phyloP scores from a whole-genome alignment of 1,284 basidiomycete genomes.

The Rhodotorula sp. region DNA sequence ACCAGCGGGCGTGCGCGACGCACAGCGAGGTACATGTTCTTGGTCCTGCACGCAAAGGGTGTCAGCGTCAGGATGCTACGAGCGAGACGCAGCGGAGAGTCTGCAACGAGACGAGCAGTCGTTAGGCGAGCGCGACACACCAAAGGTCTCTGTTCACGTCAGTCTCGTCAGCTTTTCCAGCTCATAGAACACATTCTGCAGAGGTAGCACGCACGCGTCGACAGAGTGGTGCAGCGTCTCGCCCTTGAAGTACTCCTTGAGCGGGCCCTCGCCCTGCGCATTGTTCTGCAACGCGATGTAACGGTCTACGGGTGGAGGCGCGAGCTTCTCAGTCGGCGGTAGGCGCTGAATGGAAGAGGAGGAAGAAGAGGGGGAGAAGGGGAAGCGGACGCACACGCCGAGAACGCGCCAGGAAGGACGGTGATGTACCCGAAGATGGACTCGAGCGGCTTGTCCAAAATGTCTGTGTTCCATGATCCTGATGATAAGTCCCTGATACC shows the following conservation, averaged over 20 bases:
- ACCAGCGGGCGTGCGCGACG: conserved; percentile 17
- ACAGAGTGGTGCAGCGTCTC: conserved; percentile 68
- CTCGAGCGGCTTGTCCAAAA: conserved; percentile 92
- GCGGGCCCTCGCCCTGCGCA: conserved; percentile 77
- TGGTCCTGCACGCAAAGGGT: conserved; percentile 57
- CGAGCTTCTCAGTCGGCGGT: no score
- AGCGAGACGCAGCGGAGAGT: background rate
- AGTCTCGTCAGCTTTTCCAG: conserved; percentile 8
- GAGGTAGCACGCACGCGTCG: conserved; percentile 29
- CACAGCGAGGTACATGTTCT: conserved; percentile 91
- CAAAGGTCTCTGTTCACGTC: conserved; percentile 25
- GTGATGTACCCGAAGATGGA: conserved; percentile 81
- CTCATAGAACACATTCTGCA: no score
- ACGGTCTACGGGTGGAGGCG: conserved; percentile 65
- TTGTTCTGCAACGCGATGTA: conserved; percentile 85
- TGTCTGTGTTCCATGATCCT: conserved; percentile 53
- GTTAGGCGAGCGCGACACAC: background rate
- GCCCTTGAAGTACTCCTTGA: conserved; percentile 96
- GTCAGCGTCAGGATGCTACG: no score
- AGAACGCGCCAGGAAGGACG: conserved; percentile 80
- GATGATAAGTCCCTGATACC: no score
- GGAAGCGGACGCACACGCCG: conserved; percentile 64
- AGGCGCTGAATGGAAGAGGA: conserved; percentile 59
- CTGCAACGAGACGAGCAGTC: background rate
- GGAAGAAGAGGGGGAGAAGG: no score